Evolutionary conservation across 306 rosid genomes (phyloP), one percentile per base, ranked within the genome.

Genomic region (Prunus armeniaca): DNA sequence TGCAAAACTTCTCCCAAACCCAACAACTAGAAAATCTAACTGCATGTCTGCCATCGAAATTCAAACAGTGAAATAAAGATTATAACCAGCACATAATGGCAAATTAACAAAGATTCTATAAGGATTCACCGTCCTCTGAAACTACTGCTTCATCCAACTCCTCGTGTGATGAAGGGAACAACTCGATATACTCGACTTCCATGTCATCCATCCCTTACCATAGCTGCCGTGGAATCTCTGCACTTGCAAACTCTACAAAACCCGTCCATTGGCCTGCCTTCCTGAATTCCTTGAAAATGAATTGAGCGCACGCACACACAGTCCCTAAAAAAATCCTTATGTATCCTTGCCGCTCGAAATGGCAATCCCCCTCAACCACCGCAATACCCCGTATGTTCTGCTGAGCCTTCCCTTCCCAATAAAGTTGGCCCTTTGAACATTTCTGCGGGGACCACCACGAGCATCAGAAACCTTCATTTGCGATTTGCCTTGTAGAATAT

Each of bases 261-360:
- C 74, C 96, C 98, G 84, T 93, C 98, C 77, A 93, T 91, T 32
- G 94, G 94, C 76, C 98, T 88, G n/a, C 98, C 98, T 83, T 93
- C n/a, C 97, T 2, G 90, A 93, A 78, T 90, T 93, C 94, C 87
- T 71, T 70, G 86, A 45, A 91, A 82, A 81, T 90, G 90, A 77
- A 91, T 64, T 0, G 85, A 80, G 28, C 88, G 73, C 80, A 93
- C n/a, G n/a, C n/a, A 79, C 43, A 32, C 84, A 79, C 72, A 91
- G 72, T 86, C 96, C 82, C 87, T 87, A 47, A 93, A 90, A 76
- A 93, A 91, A 12, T 91, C 96, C 79, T 67, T 80, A 91, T 82
- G 73, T 93, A 78, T 93, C 97, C 83, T 88, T 93, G 65, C 89
- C 83, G 97, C 96, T 6, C 96, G 90, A 86, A 88, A 93, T 62